Conservation (phyloP, 78 protist species). For the Speleostelium caveatum region DNA sequence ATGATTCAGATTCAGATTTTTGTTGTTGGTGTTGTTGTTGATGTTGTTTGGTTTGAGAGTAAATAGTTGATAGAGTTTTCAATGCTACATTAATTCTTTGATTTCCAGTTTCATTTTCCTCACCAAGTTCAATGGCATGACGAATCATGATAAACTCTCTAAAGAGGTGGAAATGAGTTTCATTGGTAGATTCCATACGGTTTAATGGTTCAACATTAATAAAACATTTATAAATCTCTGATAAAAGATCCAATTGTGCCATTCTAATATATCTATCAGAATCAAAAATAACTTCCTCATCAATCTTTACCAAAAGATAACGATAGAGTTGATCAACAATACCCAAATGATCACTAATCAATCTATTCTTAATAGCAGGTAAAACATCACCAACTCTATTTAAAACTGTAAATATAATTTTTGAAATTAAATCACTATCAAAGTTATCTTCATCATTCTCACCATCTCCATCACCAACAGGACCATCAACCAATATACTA, state of each 20-base stretch:
- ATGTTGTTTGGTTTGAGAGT: too few species aligned
- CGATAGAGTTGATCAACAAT: neutral
- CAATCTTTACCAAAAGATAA: conserved; percentile 9
- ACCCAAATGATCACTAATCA: neutral
- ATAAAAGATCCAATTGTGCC: conserved; percentile 12
- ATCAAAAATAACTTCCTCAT: conserved; percentile 35
- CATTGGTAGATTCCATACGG: neutral
- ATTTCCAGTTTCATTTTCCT: neutral
- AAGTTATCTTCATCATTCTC: conserved; percentile 1
- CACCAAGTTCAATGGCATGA: conserved; percentile 14
- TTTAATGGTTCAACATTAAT: neutral
- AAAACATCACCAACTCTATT: neutral
- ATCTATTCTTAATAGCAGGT: neutral
- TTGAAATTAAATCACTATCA: conserved; percentile 32
- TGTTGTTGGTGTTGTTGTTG: too few species aligned
- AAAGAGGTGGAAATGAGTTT: neutral
- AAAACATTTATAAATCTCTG: neutral
- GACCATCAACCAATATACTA: neutral
- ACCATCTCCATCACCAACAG: conserved; percentile 1
- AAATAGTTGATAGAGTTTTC: too few species aligned
- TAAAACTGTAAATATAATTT: conserved; percentile 13
- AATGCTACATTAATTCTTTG: neutral
- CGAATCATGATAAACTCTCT: conserved; percentile 19
- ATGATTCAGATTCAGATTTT: too few species aligned
- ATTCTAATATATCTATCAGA: conserved; percentile 20